Evolutionary conservation across 202 grass and related monocot species (phyloP).

Genomic region (Schoenoplectus tabernaemontani): DNA sequence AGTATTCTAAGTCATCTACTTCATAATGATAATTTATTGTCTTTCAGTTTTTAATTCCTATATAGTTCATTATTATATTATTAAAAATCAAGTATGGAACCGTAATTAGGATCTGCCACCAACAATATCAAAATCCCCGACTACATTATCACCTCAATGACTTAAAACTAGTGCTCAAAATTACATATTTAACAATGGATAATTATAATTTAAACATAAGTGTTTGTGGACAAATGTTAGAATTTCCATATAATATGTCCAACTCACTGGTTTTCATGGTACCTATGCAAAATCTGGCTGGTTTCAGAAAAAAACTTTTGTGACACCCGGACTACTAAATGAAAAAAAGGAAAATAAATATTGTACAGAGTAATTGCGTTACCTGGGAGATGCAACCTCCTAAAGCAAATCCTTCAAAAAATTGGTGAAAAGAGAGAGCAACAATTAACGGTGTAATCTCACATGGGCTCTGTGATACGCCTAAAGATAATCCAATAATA

Average conservation of each 20-base stretch:
- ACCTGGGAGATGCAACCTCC: conserved; percentile 93
- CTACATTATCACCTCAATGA: neutral
- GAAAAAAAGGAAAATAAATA: neutral
- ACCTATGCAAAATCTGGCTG: neutral
- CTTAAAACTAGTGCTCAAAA: neutral
- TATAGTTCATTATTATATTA: neutral
- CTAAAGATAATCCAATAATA: conserved; percentile 80
- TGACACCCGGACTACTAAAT: neutral
- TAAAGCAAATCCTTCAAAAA: conserved; percentile 82
- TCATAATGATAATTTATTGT: neutral
- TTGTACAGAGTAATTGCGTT: neutral
- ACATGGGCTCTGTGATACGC: conserved; percentile 73
- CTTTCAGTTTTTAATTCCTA: neutral
- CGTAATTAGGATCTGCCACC: neutral
- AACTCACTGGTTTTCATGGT: too few relatives aligned
- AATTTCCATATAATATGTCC: neutral
- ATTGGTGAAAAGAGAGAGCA: conserved; percentile 85
- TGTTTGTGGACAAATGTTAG: neutral
- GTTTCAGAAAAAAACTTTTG: neutral
- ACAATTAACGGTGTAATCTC: conserved; percentile 63
- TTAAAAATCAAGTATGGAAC: neutral
- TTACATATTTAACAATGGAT: neutral
- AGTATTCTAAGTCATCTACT: conserved; percentile 4
- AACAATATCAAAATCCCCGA: neutral
- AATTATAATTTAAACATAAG: neutral